Evolutionary conservation across 108 stramenopile species (phyloP).

Genomic region (Seminavis robusta): DNA sequence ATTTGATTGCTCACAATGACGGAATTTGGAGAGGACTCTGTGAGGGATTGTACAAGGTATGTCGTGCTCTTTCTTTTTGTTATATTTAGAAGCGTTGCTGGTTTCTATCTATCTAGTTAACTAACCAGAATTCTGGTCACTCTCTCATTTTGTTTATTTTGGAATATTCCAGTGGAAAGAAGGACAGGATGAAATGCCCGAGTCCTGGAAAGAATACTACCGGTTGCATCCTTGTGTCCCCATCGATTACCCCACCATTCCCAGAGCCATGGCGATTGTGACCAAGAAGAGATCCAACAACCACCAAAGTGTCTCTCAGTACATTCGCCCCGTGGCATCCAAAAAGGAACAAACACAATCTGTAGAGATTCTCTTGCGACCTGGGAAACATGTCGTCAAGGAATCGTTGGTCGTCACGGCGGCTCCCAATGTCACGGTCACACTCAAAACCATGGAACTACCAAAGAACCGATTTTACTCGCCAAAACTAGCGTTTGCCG

Average conservation of each 20-base stretch:
- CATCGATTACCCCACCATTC: conserved; percentile 63
- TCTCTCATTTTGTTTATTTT: background rate
- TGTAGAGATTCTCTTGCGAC: conserved; percentile 62
- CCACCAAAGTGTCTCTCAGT: no score
- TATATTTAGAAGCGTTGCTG: background rate
- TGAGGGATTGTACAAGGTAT: conserved; percentile 75
- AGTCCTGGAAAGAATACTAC: conserved; percentile 66
- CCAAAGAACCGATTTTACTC: conserved; percentile 24
- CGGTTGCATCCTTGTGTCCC: conserved; percentile 68
- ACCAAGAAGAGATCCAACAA: conserved; percentile 8
- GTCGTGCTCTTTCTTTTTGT: conserved; percentile 12
- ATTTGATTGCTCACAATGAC: conserved; percentile 40
- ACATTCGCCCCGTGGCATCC: no score
- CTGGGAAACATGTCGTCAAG: conserved; percentile 49
- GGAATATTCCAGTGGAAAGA: conserved; percentile 55
- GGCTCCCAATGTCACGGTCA: conserved; percentile 23
- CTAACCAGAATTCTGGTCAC: no score
- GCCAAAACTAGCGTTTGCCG: conserved; percentile 22
- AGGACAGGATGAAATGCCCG: conserved; percentile 37
- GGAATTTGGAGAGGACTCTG: conserved; percentile 71
- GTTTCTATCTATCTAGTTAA: background rate
- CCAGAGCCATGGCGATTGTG: conserved; percentile 34
- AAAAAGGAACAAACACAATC: conserved; percentile 23
- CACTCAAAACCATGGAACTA: conserved; percentile 48
- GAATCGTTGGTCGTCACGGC: conserved; percentile 50